These are phyloP conservation scores for Pichia sp. DNA, from an alignment of 1,139 yeast genomes.

Conservation along the genomic window DNA sequence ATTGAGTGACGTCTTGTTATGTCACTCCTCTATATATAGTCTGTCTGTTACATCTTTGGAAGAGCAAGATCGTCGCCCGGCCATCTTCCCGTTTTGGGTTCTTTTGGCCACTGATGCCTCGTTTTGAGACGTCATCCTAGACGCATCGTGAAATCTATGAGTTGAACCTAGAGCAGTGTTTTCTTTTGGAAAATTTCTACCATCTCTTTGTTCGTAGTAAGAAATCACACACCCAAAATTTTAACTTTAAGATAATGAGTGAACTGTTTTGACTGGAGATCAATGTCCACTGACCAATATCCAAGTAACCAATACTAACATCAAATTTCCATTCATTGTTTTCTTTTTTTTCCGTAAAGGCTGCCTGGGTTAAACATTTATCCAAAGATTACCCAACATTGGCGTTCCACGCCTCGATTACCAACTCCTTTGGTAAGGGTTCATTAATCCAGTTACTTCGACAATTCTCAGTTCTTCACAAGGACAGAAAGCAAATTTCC, in stretches of 20 bases:
- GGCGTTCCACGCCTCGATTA: slow-evolving; percentile 97
- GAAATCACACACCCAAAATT: slow-evolving; percentile 52
- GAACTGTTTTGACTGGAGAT: neutral
- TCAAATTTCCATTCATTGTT: slow-evolving; percentile 42
- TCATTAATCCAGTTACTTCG: slow-evolving; percentile 87
- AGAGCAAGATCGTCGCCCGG: slow-evolving; percentile 60
- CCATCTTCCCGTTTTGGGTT: slow-evolving; percentile 40
- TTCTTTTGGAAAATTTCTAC: slow-evolving; percentile 39
- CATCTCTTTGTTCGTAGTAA: slow-evolving; percentile 57
- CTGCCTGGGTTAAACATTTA: slow-evolving; percentile 96
- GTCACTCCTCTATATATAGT: slow-evolving; percentile 30
- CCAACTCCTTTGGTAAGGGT: slow-evolving; percentile 97
- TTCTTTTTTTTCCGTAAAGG: slow-evolving; percentile 44
- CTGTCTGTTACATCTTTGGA: slow-evolving; percentile 97
- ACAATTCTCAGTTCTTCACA: slow-evolving; percentile 85
- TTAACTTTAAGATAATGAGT: neutral
- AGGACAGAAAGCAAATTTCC: slow-evolving; percentile 92
- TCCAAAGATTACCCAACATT: slow-evolving; percentile 90
- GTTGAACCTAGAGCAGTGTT: slow-evolving; percentile 16
- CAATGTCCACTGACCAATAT: neutral
- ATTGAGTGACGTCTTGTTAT: slow-evolving; percentile 6
- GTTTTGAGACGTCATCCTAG: slow-evolving; percentile 28
- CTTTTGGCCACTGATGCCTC: slow-evolving; percentile 21
- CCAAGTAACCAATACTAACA: neutral
- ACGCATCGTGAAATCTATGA: slow-evolving; percentile 20